Conservation (phyloP, 1,284 basidiomycete species). For the Takashimella koratensis region DNA sequence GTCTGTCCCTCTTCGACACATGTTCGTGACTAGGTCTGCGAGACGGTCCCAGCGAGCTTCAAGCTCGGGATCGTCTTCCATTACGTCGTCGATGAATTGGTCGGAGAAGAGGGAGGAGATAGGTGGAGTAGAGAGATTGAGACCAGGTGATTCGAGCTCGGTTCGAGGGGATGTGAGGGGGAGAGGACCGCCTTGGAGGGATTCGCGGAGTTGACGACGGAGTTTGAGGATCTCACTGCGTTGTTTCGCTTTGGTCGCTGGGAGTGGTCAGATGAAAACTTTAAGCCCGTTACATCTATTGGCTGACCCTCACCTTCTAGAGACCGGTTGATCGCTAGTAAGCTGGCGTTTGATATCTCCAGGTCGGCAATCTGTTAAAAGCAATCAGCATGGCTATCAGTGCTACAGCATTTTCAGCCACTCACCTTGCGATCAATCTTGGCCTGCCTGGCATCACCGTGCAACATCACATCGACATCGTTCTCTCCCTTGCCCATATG, state of each 20-base stretch:
- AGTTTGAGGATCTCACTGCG: slow-evolving; percentile 40
- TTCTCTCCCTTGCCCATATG: slow-evolving; percentile 5
- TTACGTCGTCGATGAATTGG: slow-evolving; percentile 6
- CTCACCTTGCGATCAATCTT: slow-evolving; percentile 42
- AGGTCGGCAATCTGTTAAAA: slow-evolving; percentile 42
- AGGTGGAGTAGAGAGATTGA: background rate
- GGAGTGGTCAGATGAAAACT: background rate
- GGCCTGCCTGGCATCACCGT: slow-evolving; percentile 23
- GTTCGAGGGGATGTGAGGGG: background rate
- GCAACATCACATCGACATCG: slow-evolving; percentile 13
- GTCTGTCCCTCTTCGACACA: slow-evolving; percentile 30
- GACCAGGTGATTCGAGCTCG: background rate
- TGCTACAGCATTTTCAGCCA: background rate
- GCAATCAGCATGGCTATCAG: background rate
- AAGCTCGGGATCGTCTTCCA: slow-evolving; percentile 31
- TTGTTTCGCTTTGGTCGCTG: slow-evolving; percentile 42
- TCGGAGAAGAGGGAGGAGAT: slow-evolving; percentile 2
- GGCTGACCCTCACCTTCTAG: slow-evolving; percentile 37
- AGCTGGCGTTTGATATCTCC: slow-evolving; percentile 45
- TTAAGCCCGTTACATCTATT: background rate
- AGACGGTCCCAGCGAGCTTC: slow-evolving; percentile 42
- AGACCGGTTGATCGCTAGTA: slow-evolving; percentile 45
- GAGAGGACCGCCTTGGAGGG: slow-evolving; percentile 9
- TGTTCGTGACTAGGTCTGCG: slow-evolving; percentile 26
- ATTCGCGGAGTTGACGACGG: slow-evolving; percentile 37